phyloP scores from a whole-genome alignment of 2,329 filamentous ascomycete genomes.

The Rhexocercosporidium sp. region DNA sequence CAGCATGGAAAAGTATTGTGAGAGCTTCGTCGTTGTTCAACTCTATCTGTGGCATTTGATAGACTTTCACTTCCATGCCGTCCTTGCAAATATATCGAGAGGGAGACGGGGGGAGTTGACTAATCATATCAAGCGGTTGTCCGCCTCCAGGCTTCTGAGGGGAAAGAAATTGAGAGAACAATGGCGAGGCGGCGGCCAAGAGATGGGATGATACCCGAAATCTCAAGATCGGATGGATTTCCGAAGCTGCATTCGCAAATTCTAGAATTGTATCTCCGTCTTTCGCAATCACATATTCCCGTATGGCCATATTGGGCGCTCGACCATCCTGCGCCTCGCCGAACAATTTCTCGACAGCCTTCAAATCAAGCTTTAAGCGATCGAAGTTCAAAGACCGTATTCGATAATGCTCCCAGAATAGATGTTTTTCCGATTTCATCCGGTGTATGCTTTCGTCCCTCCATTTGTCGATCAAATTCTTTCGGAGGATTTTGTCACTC shows the following conservation, averaged over 20 bases:
- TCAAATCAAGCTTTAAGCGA: constrained; percentile 49
- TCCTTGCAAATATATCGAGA: constrained; percentile 49
- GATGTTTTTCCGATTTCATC: constrained; percentile 50
- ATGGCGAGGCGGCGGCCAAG: constrained; percentile 56
- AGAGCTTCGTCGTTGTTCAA: constrained; percentile 49
- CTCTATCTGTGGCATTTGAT: constrained; percentile 59
- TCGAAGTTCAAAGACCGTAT: constrained; percentile 56
- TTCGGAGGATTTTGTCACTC: constrained; percentile 49
- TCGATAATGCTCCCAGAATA: constrained; percentile 52
- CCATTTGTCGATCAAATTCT: constrained; percentile 51
- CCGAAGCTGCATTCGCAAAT: constrained; percentile 51
- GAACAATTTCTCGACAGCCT: constrained; percentile 48
- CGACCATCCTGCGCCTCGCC: constrained; percentile 49
- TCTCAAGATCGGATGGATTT: constrained; percentile 48
- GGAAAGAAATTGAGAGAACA: constrained; percentile 56
- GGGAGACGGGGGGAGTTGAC: constrained; percentile 39
- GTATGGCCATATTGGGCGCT: constrained; percentile 46
- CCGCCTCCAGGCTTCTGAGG: constrained; percentile 24
- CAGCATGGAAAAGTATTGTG: constrained; percentile 55
- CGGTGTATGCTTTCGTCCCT: constrained; percentile 51
- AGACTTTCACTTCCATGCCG: constrained; percentile 52
- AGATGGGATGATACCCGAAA: constrained; percentile 59
- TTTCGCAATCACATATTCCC: constrained; percentile 51
- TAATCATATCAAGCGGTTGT: constrained; percentile 29
- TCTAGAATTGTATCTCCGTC: constrained; percentile 57